phyloP scores from a whole-genome alignment of 768 basidiomycete genomes.

The Amanita pallidorosea region DNA sequence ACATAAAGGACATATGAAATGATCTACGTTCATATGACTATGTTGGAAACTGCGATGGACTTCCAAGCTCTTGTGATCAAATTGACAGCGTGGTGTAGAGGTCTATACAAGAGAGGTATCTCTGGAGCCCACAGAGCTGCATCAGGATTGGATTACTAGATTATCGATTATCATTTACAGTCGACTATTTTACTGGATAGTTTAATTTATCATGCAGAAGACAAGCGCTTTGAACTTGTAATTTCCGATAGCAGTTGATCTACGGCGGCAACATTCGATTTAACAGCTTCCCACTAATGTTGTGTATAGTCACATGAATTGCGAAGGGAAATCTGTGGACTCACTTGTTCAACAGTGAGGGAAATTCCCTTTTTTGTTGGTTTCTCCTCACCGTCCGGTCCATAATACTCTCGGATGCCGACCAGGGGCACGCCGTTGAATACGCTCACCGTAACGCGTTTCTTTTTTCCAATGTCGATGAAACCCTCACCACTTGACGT shows the following conservation, averaged over 20 bases:
- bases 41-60: slow-evolving; percentile 59
- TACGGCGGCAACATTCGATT: slow-evolving; percentile 29
- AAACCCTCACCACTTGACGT: slow-evolving; percentile 34
- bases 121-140: slow-evolving; percentile 62
- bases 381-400: slow-evolving; percentile 40
- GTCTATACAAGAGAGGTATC: slow-evolving; percentile 47
- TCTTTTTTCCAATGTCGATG: slow-evolving; percentile 63
- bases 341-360: slow-evolving; percentile 52
- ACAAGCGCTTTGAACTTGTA: slow-evolving; percentile 17
- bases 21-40: slow-evolving; percentile 35
- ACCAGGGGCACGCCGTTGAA: slow-evolving; percentile 45
- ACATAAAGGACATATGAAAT: slow-evolving; percentile 46
- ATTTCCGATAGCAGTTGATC: slow-evolving; percentile 37
- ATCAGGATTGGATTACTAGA: slow-evolving; percentile 42
- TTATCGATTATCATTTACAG: not conserved
- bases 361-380: slow-evolving; percentile 81
- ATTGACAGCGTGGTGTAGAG: slow-evolving; percentile 52
- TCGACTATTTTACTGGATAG: no score
- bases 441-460: slow-evolving; percentile 43
- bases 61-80: slow-evolving; percentile 44
- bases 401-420: slow-evolving; percentile 72
- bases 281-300: slow-evolving; percentile 48
- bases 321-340: slow-evolving; percentile 5
- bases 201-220: no score
- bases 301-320: not conserved